Evolutionary conservation across 257 asterid genomes (phyloP), one percentile per base, ranked within the genome.

Genomic region (Lithospermum erythrorhizon): DNA sequence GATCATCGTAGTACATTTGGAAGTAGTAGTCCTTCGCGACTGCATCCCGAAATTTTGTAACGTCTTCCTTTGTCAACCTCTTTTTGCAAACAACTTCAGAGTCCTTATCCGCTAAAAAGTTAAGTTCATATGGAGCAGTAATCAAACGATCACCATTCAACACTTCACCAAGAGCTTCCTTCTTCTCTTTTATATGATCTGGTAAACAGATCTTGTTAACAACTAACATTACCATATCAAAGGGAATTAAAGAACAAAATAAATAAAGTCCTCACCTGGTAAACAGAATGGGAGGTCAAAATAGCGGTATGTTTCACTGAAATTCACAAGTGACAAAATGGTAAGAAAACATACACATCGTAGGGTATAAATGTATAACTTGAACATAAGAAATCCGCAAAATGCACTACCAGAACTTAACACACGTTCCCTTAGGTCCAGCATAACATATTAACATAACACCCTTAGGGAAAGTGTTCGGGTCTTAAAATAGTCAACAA

Each of bases 261-360:
- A 47, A 30, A 29, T n/a, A 14, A 45, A 11, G 0, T 24, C 21
- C 21, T 57, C 58, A 76, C 85, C 85, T 71, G 85, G 82, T 45
- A 69, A 55, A 66, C 85, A 79, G 67, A 79, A 79, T 18, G 85
- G 85, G 62, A 79, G 85, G 61, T 79, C 85, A 20, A 79, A 79
- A 47, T 67, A 79, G 20, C 85, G 78, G 49, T 79, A 76, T 35
- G 82, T 79, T 68, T 79, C 85, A 65, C 85, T 79, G 71, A 68
- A 76, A 70, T 17, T 23, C 60, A 61, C 10, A 16, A 52, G 18
- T 32, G 20, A 52, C 25, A 14, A 0, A 17, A 24, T n/a, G 49
- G 54, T 59, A 41, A 59, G 21, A 23, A 17, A 18, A 53, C 25
- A 53, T 1, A 2, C 45, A 35, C 45, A 35, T 11, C 45, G 9